Evolutionary conservation across 2,329 filamentous ascomycete species (phyloP).

Genomic region (Fusarium pininemorale): DNA sequence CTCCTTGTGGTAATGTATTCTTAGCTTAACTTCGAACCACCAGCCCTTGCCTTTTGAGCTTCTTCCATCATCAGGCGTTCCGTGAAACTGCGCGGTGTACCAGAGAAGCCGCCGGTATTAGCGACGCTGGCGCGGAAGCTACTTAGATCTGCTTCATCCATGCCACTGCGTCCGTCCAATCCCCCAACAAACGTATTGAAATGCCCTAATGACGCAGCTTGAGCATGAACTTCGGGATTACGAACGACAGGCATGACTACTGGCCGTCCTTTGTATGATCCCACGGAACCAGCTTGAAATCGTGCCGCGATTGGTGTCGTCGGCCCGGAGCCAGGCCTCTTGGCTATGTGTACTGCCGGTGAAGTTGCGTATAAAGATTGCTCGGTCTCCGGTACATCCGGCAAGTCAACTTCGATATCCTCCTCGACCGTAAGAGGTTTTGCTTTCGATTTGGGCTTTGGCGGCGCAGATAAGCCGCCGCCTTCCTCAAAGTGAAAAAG

Average conservation of each 20-base stretch:
- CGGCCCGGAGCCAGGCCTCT: constrained; percentile 39
- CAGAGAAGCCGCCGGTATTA: constrained; percentile 51
- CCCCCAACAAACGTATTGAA: constrained; percentile 63
- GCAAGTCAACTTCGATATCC: constrained; percentile 46
- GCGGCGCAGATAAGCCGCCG: constrained; percentile 46
- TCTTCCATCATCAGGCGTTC: constrained; percentile 61
- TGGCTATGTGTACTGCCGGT: constrained; percentile 54
- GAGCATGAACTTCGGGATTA: constrained; percentile 58
- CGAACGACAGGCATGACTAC: constrained; percentile 63
- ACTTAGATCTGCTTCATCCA: constrained; percentile 56
- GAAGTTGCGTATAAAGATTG: constrained; percentile 54
- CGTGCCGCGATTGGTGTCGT: constrained; percentile 47
- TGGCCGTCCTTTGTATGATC: constrained; percentile 64
- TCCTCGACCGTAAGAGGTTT: constrained; percentile 46
- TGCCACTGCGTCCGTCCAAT: constrained; percentile 59
- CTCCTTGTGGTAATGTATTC: constrained; percentile 31
- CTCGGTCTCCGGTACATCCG: constrained; percentile 35
- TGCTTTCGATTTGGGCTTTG: constrained; percentile 40
- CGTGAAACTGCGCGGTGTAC: constrained; percentile 58
- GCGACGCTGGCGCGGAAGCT: constrained; percentile 56
- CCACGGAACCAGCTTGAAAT: constrained; percentile 54
- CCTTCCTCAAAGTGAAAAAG: constrained; percentile 60
- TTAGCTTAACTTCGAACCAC: constrained; percentile 31
- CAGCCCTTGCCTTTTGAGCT: constrained; percentile 46
- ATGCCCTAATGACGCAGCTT: constrained; percentile 58